A percentile compares a stretch with the other conserved stretches of the same genome.
Conservation (phyloP, 2,329 filamentous ascomycete species). For the Ampelomyces quisqualis region DNA sequence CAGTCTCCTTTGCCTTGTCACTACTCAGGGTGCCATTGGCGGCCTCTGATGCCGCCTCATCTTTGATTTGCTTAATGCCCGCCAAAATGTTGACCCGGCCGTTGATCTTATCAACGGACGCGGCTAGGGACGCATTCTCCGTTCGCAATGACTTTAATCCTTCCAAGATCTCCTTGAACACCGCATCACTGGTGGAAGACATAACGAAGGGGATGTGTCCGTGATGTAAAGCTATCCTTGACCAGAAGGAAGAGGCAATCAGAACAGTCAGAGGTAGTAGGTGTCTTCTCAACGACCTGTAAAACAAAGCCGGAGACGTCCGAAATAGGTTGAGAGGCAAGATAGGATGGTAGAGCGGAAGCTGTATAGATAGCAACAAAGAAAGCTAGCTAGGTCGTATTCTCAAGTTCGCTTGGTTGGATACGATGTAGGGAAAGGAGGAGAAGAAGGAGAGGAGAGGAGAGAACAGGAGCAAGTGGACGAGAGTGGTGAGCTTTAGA, state of each 20-base stretch:
- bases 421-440: constrained; percentile 7
- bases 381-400: neutral
- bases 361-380: neutral
- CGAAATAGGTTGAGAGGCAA: neutral
- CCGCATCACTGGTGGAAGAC: constrained; percentile 38
- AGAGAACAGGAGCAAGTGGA: constrained; percentile 14
- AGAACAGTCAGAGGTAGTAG: no score
- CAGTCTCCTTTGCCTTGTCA: constrained; percentile 37
- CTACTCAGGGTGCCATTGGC: constrained; percentile 20
- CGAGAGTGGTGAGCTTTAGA: constrained; percentile 16
- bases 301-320: constrained; percentile 3
- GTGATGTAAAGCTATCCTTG: neutral
- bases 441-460: constrained; percentile 11
- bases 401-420: neutral
- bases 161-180: constrained; percentile 58
- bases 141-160: constrained; percentile 57
- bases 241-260: no score
- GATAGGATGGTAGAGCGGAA: neutral
- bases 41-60: constrained; percentile 46
- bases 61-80: constrained; percentile 58
- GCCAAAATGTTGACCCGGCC: constrained; percentile 62
- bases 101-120: constrained; percentile 61
- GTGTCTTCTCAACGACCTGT: no score
- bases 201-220: constrained; percentile 26
- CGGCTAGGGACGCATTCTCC: constrained; percentile 58